Percentiles rank a stretch among this genome's conserved stretches.
These are phyloP conservation scores for Phialocephala subalpina DNA, from an alignment of 2,329 filamentous ascomycete genomes.

Conservation along the genomic window DNA sequence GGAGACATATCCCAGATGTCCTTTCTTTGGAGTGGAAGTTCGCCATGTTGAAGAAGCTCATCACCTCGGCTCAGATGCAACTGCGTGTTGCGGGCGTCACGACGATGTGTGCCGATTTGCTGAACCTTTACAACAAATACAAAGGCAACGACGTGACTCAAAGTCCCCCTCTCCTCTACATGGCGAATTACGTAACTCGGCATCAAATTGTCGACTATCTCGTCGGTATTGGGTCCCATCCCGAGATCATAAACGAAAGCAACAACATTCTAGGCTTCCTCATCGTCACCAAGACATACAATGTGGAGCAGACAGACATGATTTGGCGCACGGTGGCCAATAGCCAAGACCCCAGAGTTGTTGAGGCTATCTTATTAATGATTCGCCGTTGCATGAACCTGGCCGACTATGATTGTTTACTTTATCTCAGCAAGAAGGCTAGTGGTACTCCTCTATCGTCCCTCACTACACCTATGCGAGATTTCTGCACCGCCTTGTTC, in stretches of 20 bases:
- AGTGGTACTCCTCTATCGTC: conserved; percentile 67
- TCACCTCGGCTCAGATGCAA: conserved; percentile 89
- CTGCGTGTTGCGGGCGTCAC: conserved; percentile 81
- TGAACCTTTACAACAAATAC: conserved; percentile 69
- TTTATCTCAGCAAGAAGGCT: conserved; percentile 77
- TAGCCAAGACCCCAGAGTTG: conserved; percentile 85
- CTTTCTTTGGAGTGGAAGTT: conserved; percentile 75
- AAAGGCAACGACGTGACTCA: conserved; percentile 45
- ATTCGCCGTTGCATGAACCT: conserved; percentile 56
- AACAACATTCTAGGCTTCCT: conserved; percentile 89
- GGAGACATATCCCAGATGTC: conserved; percentile 53
- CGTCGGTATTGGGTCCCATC: conserved; percentile 88
- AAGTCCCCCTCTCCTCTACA: conserved; percentile 67
- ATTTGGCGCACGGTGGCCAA: conserved; percentile 86
- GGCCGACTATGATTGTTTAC: conserved; percentile 56
- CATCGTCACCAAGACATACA: conserved; percentile 79
- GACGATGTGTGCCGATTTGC: conserved; percentile 75
- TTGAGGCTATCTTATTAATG: conserved; percentile 80
- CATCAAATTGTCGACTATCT: conserved; percentile 85
- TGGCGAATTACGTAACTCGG: conserved; percentile 73
- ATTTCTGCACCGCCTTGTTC: conserved; percentile 67
- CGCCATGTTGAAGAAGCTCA: conserved; percentile 71
- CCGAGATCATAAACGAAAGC: conserved; percentile 84
- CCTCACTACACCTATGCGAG: conserved; percentile 68
- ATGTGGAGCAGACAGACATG: conserved; percentile 74